A percentile compares a stretch with the other conserved stretches of the same genome.
Evolutionary conservation across 2,329 filamentous ascomycete genomes (phyloP).

Genomic region (Stemphylium lycopersici): DNA sequence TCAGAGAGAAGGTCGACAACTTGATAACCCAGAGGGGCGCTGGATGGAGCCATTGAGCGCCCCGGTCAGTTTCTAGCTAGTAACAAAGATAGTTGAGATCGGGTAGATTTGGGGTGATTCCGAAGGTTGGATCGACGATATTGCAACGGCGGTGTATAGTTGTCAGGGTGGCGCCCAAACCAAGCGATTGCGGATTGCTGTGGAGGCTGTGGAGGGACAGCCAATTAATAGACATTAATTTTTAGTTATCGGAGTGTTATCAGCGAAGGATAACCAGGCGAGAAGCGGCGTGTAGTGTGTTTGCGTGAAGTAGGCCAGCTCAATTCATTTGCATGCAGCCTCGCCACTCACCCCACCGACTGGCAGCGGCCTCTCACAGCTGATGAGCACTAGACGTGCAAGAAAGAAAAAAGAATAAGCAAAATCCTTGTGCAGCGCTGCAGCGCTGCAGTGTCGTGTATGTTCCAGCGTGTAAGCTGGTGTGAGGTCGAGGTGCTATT

Average conservation of each 20-base stretch:
- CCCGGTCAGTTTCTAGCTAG: not conserved
- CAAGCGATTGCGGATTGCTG: not conserved
- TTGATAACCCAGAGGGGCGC: conserved; percentile 5
- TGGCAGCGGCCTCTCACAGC: not conserved
- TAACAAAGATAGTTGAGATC: not conserved
- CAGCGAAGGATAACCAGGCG: conserved; percentile 7
- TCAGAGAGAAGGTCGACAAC: conserved; percentile 34
- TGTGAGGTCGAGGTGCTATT: conserved; percentile 12
- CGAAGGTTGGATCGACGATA: not conserved
- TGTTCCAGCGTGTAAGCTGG: conserved; percentile 11
- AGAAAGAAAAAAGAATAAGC: not conserved
- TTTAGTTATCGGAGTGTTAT: not conserved
- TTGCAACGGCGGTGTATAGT: not conserved
- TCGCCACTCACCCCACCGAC: conserved; percentile 13
- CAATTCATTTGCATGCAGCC: conserved; percentile 16
- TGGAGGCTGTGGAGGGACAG: not conserved
- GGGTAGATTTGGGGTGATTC: not conserved
- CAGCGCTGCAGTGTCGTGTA: conserved; percentile 3
- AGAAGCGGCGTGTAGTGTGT: conserved; percentile 7
- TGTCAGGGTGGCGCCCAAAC: not conserved
- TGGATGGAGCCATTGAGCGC: conserved; percentile 18
- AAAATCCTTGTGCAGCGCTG: not conserved
- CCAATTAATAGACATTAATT: conserved; percentile 13
- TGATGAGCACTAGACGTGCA: not conserved
- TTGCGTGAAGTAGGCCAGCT: conserved; percentile 7